Conservation (phyloP, 2,329 filamentous ascomycete genomes). For the Colletotrichum lupini region DNA sequence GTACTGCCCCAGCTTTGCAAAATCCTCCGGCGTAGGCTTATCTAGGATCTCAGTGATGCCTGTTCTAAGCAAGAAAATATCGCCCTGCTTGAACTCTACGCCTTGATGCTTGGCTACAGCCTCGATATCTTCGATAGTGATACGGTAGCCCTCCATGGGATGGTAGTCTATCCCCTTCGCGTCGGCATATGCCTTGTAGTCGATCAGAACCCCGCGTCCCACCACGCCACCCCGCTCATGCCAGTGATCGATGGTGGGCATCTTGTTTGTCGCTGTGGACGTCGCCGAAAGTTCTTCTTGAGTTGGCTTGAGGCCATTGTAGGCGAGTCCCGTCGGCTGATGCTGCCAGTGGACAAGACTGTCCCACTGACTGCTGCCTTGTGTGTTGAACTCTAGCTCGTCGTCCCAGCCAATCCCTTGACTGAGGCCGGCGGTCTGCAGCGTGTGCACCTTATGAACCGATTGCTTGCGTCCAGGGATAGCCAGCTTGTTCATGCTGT, state of each 20-base stretch:
- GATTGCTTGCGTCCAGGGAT: slow-evolving; percentile 48
- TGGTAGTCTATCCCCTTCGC: slow-evolving; percentile 61
- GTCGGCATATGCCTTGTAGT: slow-evolving; percentile 62
- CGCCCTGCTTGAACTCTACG: slow-evolving; percentile 72
- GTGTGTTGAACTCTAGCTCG: slow-evolving; percentile 66
- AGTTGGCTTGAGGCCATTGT: slow-evolving; percentile 59
- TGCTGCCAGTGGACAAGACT: slow-evolving; percentile 61
- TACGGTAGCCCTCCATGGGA: slow-evolving; percentile 63
- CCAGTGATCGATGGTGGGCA: slow-evolving; percentile 61
- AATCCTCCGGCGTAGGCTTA: slow-evolving; percentile 49
- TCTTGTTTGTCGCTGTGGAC: slow-evolving; percentile 39
- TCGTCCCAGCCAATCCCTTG: slow-evolving; percentile 55
- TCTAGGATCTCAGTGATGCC: slow-evolving; percentile 71
- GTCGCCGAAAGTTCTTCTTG: slow-evolving; percentile 44
- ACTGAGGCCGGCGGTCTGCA: slow-evolving; percentile 45
- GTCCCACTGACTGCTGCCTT: slow-evolving; percentile 68
- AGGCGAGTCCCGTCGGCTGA: slow-evolving; percentile 54
- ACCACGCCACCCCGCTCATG: slow-evolving; percentile 62
- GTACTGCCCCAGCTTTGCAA: slow-evolving; percentile 44
- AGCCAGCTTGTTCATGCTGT: slow-evolving; percentile 49
- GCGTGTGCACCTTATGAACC: slow-evolving; percentile 49
- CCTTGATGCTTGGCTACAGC: slow-evolving; percentile 69
- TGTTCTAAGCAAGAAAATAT: slow-evolving; percentile 74
- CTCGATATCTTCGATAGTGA: slow-evolving; percentile 65
- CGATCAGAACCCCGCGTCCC: slow-evolving; percentile 66